Evolutionary conservation across 2,329 filamentous ascomycete species (phyloP).

Genomic region (Fusarium lateritium): DNA sequence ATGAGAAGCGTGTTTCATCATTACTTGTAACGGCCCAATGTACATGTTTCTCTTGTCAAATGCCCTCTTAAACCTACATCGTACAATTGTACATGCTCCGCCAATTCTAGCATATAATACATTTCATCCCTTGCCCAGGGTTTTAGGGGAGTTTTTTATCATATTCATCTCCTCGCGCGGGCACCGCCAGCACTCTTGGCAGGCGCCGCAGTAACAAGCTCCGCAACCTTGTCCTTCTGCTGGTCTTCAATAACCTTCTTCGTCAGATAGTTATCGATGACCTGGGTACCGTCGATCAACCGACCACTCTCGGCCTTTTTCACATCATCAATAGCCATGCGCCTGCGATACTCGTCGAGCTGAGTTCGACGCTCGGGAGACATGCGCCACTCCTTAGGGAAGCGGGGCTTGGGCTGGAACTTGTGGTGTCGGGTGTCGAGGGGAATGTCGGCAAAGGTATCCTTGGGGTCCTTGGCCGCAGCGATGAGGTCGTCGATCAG

Average conservation of each 20-base stretch:
- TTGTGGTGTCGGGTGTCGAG: constrained; percentile 91
- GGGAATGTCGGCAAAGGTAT: constrained; percentile 90
- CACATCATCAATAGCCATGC: constrained; percentile 68
- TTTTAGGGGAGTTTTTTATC: constrained; percentile 3
- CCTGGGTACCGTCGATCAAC: constrained; percentile 71
- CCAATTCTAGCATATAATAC: constrained; percentile 46
- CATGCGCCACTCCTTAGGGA: constrained; percentile 88
- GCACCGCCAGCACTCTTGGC: constrained; percentile 35
- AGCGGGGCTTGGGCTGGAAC: constrained; percentile 75
- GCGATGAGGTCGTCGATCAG: constrained; percentile 79
- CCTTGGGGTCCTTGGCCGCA: constrained; percentile 82
- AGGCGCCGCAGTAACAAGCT: constrained; percentile 50
- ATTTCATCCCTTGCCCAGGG: constrained; percentile 34
- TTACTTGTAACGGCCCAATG: constrained; percentile 29
- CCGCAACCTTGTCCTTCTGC: constrained; percentile 53
- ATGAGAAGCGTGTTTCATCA: not conserved
- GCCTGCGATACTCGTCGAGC: constrained; percentile 73
- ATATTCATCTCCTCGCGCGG: constrained; percentile 45
- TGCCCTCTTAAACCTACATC: constrained; percentile 46
- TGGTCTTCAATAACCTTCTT: constrained; percentile 54
- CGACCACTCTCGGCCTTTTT: constrained; percentile 66
- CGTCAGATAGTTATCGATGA: constrained; percentile 59
- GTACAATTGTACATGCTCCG: constrained; percentile 48
- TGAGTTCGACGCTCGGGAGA: constrained; percentile 76
- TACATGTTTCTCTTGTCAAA: constrained; percentile 44